Evolutionary conservation across 306 rosid species (phyloP), one percentile per base, ranked within the genome.

Genomic region (Rosa lucieae): DNA sequence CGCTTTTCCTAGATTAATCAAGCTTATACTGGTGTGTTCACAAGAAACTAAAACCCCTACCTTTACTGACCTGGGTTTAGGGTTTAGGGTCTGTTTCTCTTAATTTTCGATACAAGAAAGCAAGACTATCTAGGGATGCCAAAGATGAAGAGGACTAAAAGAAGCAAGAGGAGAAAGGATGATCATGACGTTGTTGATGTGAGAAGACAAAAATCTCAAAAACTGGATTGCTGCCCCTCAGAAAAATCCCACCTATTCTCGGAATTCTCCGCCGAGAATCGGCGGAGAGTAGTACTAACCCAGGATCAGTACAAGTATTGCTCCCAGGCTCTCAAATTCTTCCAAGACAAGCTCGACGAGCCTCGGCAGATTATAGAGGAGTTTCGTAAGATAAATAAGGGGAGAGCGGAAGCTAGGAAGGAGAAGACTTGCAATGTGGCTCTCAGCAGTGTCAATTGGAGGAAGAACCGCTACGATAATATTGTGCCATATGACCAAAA

Each of bases 401-500:
- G 37, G 37, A 32, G 37, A 32, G 37, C 37, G 1, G 15, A 48
- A 48, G 4, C 58, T 15, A 15, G 2, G 58, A 90, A 83, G 21
- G 79, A 84, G 82, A 52, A 52, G 58, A 52, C 58, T 67, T 85
- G 92, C 84, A 73, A 72, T 21, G 92, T 91, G 59, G 98, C 95
- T 78, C 75, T 84, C 42, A 85, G 89, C 69, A 48, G 76, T 11
- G 97, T 84, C 56, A 93, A 93, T 85, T 32, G 67, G 81, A 70
- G 67, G 85, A 93, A 93, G 66, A 93, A 93, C 51, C 93, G 97
- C 21, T 93, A 93, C 66, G 67, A 77, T 1, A 90, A 91, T 81
- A 93, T 91, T 17, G 12, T 93, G 63, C 95, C 98, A 49, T 93
- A 87, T 89, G 97, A 94, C 78, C 77, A 82, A 9, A 85, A 81